phyloP scores from a whole-genome alignment of 345 rosid genomes.

The Geranium brycei region DNA sequence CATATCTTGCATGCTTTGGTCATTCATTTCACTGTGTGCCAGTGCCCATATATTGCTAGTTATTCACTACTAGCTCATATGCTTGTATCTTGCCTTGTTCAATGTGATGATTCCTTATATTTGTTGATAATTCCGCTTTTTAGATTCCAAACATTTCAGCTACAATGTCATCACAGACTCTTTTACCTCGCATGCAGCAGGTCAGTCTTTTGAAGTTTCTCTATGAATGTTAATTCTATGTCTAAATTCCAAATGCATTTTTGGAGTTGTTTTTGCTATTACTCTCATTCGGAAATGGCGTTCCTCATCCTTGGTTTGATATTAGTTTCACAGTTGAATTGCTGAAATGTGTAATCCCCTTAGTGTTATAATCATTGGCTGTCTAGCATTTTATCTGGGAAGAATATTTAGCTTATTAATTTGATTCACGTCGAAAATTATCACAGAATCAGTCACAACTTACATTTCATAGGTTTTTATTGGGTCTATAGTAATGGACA shows the following conservation, averaged over 20 bases:
- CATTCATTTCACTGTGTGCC: too few species aligned
- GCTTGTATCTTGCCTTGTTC: not conserved
- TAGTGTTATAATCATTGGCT: too few species aligned
- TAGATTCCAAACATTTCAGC: slow-evolving; percentile 84
- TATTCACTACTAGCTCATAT: not conserved
- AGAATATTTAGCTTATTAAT: too few species aligned
- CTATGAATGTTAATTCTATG: not conserved
- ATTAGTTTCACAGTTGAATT: not conserved
- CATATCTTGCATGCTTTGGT: too few species aligned
- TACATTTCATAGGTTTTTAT: not conserved
- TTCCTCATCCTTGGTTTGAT: not conserved
- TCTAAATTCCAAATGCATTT: not conserved
- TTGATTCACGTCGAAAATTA: too few species aligned
- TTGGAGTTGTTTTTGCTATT: too few species aligned
- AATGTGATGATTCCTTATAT: not conserved
- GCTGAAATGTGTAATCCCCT: too few species aligned
- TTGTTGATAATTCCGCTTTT: slow-evolving; percentile 6
- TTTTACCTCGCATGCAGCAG: slow-evolving; percentile 75
- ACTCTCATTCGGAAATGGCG: not conserved
- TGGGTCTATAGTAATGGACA: not conserved
- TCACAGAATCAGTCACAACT: too few species aligned
- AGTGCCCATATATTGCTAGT: too few species aligned
- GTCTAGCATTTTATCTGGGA: too few species aligned
- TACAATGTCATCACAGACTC: slow-evolving; percentile 59
- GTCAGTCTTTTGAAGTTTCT: slow-evolving; percentile 20